A percentile compares a stretch with the other conserved stretches of the same genome.
phyloP scores from a whole-genome alignment of 83 land plant genomes.

The Thuja plicata region DNA sequence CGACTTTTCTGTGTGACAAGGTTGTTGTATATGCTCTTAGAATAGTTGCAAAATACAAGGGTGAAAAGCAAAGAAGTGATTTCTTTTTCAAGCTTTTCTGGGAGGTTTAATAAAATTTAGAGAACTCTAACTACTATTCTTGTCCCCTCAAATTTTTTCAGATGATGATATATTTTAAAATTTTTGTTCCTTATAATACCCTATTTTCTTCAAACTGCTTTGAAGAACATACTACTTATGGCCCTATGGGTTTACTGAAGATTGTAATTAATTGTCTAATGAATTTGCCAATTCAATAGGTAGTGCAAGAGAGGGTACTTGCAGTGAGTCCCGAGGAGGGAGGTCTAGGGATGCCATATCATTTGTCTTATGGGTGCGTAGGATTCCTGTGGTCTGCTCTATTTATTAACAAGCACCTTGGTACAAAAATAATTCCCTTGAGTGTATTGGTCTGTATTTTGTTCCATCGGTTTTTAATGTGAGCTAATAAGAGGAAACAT shows the following conservation, averaged over 20 bases:
- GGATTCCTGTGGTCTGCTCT: constrained; percentile 74
- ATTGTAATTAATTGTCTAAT: not conserved
- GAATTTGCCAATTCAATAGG: constrained; percentile 23
- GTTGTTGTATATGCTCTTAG: too few relatives aligned
- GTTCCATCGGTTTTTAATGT: not conserved
- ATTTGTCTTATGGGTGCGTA: constrained; percentile 71
- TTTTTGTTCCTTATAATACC: not conserved
- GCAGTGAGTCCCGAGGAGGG: constrained; percentile 68
- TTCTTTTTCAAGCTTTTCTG: constrained; percentile 44
- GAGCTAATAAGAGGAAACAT: not conserved
- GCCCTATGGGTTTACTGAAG: constrained; percentile 19
- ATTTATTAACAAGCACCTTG: constrained; percentile 68
- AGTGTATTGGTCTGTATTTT: constrained; percentile 28
- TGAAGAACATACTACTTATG: constrained; percentile 16
- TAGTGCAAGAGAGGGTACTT: constrained; percentile 57
- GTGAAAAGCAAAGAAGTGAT: too few relatives aligned
- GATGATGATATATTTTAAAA: not conserved
- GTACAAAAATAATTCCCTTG: constrained; percentile 48
- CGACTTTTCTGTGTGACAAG: constrained; percentile 75
- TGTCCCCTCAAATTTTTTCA: too few relatives aligned
- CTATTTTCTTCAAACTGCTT: not conserved
- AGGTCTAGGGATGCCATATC: constrained; percentile 75
- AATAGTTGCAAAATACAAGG: too few relatives aligned
- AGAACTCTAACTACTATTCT: not conserved
- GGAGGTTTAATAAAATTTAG: constrained; percentile 23